phyloP scores from a whole-genome alignment of 139 green algal genomes.

The Zygnema cylindricum region DNA sequence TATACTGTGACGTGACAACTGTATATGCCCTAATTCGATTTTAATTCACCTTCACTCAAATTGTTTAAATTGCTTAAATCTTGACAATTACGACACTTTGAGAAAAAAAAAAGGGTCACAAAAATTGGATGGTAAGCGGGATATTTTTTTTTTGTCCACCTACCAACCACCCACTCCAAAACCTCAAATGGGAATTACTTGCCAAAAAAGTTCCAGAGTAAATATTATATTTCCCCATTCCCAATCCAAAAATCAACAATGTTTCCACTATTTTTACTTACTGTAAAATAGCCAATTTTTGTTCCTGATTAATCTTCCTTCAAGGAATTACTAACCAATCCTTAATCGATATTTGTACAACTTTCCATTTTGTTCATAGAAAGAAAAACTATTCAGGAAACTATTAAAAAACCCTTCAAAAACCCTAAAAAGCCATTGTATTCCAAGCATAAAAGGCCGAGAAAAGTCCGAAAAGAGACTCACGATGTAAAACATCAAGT shows the following conservation, averaged over 20 bases:
- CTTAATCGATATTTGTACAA: too few relatives aligned
- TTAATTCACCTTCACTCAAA: constrained; percentile 2
- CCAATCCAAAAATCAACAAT: too few relatives aligned
- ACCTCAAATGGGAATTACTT: neutral
- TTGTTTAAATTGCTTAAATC: neutral
- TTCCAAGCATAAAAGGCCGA: neutral
- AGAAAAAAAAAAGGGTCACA: neutral
- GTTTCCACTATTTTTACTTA: too few relatives aligned
- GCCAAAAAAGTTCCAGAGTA: neutral
- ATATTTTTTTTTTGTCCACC: neutral
- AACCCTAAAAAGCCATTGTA: neutral
- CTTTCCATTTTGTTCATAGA: too few relatives aligned
- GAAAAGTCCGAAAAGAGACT: neutral
- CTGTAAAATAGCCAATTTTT: too few relatives aligned
- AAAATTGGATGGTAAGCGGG: neutral
- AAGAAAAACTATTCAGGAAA: too few relatives aligned
- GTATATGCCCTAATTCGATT: neutral
- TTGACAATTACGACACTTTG: neutral
- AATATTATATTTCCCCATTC: neutral
- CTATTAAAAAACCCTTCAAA: too few relatives aligned
- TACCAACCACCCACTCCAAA: neutral
- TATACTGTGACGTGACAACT: too few relatives aligned
- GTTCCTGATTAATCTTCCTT: too few relatives aligned
- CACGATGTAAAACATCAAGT: neutral
- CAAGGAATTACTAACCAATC: too few relatives aligned